Conservation (phyloP, 352 stramenopile species). For the Globisporangium echinulatum region DNA sequence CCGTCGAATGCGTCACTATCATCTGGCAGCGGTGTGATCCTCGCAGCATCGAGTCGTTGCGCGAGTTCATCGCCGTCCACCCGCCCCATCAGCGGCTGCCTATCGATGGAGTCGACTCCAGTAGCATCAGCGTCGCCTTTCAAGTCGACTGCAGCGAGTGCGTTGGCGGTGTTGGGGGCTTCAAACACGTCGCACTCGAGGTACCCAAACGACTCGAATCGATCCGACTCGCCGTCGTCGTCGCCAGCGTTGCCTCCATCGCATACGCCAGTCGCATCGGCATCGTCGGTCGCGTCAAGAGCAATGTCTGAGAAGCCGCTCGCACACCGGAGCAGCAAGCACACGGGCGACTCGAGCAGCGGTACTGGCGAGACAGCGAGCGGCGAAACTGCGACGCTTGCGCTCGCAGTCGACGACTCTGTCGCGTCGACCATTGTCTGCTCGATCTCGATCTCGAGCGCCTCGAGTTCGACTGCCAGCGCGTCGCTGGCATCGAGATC, state of each 20-base stretch:
- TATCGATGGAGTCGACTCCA: too few species aligned
- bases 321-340: neutral
- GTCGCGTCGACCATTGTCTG: neutral
- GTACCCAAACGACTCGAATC: constrained; percentile 34
- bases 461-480: neutral
- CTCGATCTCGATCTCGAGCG: neutral
- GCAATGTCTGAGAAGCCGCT: constrained; percentile 4
- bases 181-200: constrained; percentile 20
- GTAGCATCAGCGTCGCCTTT: too few species aligned
- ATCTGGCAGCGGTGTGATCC: too few species aligned
- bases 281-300: neutral
- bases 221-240: constrained; percentile 14
- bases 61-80: too few species aligned
- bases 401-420: neutral
- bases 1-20: too few species aligned
- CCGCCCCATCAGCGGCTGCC: too few species aligned
- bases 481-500: neutral
- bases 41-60: too few species aligned
- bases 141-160: too few species aligned
- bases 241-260: neutral
- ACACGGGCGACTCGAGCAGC: constrained; percentile 9
- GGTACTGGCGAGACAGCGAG: constrained; percentile 11
- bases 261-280: too few species aligned
- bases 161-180: neutral
- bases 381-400: neutral